Conservation (phyloP, 116 monocot genomes). For the Phalaenopsis hybrid region DNA sequence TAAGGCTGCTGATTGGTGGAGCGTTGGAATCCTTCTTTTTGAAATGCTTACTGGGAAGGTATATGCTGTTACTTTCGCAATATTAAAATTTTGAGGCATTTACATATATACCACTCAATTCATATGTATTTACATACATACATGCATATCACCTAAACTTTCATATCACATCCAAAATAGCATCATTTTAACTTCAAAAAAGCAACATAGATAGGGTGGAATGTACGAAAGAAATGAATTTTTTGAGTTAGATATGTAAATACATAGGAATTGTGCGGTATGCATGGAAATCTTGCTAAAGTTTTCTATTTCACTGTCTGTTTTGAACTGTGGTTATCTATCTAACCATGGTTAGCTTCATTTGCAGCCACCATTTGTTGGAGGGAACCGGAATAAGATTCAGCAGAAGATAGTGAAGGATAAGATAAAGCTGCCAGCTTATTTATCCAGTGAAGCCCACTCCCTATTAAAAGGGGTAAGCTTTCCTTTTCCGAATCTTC, state of each 20-base stretch:
- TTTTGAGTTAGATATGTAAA: too few relatives aligned
- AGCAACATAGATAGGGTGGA: too few relatives aligned
- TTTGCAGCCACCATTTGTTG: constrained; percentile 77
- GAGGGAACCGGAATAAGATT: constrained; percentile 66
- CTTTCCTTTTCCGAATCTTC: background rate
- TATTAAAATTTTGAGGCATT: too few relatives aligned
- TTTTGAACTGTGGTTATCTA: background rate
- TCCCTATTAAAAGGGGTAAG: constrained; percentile 85
- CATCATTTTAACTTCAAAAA: too few relatives aligned
- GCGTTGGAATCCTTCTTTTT: constrained; percentile 83
- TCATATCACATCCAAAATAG: too few relatives aligned
- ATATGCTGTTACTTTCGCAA: background rate
- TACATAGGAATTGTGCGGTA: too few relatives aligned
- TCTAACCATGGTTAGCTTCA: background rate
- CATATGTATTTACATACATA: too few relatives aligned
- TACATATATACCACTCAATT: too few relatives aligned
- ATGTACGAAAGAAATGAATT: too few relatives aligned
- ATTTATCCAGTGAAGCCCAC: constrained; percentile 80
- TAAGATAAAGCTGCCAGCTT: constrained; percentile 84
- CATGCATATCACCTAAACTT: too few relatives aligned
- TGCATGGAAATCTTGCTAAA: too few relatives aligned
- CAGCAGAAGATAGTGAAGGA: constrained; percentile 93
- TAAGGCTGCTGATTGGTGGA: constrained; percentile 99
- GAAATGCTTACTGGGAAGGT: constrained; percentile 99
- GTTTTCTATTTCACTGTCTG: background rate